A percentile compares a stretch with the other conserved stretches of the same genome.
These are phyloP conservation scores for Nicotiana obtusifolia DNA, from an alignment of 257 asterid genomes.

Conservation along the genomic window DNA sequence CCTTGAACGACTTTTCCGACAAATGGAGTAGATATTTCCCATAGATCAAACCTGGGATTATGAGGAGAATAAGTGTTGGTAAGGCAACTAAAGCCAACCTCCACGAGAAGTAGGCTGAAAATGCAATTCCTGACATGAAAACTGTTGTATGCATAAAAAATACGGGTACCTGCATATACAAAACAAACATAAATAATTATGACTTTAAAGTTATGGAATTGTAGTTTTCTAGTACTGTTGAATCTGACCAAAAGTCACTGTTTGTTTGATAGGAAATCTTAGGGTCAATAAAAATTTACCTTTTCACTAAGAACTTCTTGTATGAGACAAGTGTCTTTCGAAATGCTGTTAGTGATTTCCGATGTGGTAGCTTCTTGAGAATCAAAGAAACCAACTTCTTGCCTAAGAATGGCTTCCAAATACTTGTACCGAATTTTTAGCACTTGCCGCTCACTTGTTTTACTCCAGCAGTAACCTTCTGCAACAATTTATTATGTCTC, in stretches of 20 bases:
- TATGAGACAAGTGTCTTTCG: constrained; percentile 72
- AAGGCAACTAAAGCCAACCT: constrained; percentile 62
- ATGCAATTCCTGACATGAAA: constrained; percentile 65
- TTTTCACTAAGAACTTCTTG: constrained; percentile 89
- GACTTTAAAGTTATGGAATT: neutral
- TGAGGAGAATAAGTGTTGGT: constrained; percentile 53
- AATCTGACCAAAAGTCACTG: neutral
- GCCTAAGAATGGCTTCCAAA: constrained; percentile 70
- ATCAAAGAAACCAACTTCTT: constrained; percentile 88
- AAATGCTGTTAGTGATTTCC: constrained; percentile 68
- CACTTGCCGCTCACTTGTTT: constrained; percentile 72
- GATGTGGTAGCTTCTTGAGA: constrained; percentile 84
- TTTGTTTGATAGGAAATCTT: neutral
- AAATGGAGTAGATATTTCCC: constrained; percentile 57
- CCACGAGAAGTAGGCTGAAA: constrained; percentile 72
- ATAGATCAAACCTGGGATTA: constrained; percentile 66
- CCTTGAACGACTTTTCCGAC: constrained; percentile 48
- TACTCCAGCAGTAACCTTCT: constrained; percentile 96
- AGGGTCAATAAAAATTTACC: constrained; percentile 25
- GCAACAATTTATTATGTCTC: constrained; percentile 14
- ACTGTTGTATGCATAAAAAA: constrained; percentile 66
- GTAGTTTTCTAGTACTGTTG: neutral
- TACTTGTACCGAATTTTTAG: constrained; percentile 69
- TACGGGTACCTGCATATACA: constrained; percentile 51
- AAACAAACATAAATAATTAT: neutral